phyloP scores from a whole-genome alignment of 2,329 filamentous ascomycete species.

The Ophiostoma populinum region DNA sequence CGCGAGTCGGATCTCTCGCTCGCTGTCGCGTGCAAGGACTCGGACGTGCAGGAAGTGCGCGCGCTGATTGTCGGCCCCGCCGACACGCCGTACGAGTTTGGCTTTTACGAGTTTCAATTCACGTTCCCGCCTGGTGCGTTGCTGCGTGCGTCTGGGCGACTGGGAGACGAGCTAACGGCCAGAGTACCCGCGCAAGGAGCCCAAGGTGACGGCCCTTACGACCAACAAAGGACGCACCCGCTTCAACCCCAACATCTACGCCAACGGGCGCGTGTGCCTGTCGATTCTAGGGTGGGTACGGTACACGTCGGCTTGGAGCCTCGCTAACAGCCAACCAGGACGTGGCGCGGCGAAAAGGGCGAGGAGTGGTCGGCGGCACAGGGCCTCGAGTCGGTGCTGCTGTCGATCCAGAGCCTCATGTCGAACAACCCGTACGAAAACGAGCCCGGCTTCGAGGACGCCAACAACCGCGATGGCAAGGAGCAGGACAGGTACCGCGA shows the following conservation, averaged over 20 bases:
- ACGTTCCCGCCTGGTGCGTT: slow-evolving; percentile 54
- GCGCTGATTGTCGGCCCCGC: slow-evolving; percentile 84
- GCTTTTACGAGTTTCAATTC: slow-evolving; percentile 84
- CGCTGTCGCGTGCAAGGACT: slow-evolving; percentile 72
- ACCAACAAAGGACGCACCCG: slow-evolving; percentile 78
- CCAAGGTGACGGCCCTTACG: slow-evolving; percentile 49
- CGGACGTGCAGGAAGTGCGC: slow-evolving; percentile 73
- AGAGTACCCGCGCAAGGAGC: slow-evolving; percentile 69
- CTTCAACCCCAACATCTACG: slow-evolving; percentile 96
- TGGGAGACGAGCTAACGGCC: not conserved
- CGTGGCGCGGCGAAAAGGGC: slow-evolving; percentile 77
- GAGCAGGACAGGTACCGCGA: slow-evolving; percentile 58
- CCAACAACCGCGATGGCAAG: slow-evolving; percentile 48
- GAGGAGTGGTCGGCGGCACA: slow-evolving; percentile 97
- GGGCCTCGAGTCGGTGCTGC: slow-evolving; percentile 79
- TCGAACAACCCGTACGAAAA: slow-evolving; percentile 89
- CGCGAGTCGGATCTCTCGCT: slow-evolving; percentile 71
- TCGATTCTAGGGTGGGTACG: slow-evolving; percentile 69
- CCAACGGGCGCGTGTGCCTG: slow-evolving; percentile 81
- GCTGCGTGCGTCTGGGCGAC: no score
- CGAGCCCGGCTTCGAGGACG: slow-evolving; percentile 80
- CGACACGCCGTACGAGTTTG: slow-evolving; percentile 91
- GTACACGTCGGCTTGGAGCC: no score
- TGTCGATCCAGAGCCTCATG: slow-evolving; percentile 95
- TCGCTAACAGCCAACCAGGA: slow-evolving; percentile 31